phyloP scores from a whole-genome alignment of 2,329 filamentous ascomycete genomes.

The Penicillium olsonii region DNA sequence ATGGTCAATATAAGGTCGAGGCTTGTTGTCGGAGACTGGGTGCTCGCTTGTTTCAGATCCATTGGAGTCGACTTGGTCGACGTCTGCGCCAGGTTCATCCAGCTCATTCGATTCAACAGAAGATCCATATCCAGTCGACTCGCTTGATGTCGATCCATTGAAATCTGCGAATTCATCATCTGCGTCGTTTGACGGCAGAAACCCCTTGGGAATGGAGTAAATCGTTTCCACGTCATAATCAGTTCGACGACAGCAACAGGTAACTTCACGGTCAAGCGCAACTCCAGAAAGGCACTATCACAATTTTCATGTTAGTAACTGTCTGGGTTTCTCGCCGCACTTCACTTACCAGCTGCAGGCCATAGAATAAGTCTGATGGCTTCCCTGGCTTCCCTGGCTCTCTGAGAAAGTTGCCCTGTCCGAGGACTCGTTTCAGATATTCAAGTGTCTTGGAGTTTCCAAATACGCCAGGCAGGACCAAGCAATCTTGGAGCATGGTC shows the following conservation, averaged over 20 bases:
- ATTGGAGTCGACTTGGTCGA: too few relatives aligned
- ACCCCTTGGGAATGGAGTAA: constrained; percentile 11
- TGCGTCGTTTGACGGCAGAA: neutral
- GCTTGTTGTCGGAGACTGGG: neutral
- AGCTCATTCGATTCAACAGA: neutral
- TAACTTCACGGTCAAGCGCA: constrained; percentile 30
- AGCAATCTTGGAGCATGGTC: constrained; percentile 35
- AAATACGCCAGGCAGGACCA: too few relatives aligned
- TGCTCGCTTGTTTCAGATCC: neutral
- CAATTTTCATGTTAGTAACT: constrained; percentile 16
- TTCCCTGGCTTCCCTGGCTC: constrained; percentile 18
- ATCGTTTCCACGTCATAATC: constrained; percentile 36
- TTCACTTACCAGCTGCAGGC: constrained; percentile 33
- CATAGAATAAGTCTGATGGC: constrained; percentile 28
- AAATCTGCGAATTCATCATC: neutral
- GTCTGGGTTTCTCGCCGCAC: neutral
- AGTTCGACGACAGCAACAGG: constrained; percentile 26
- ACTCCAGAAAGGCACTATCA: constrained; percentile 35
- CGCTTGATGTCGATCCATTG: neutral
- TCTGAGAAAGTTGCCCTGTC: constrained; percentile 24
- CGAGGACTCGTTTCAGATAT: constrained; percentile 22
- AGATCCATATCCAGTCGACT: neutral
- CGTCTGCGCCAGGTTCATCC: neutral
- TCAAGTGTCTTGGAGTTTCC: constrained; percentile 29
- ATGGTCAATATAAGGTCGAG: constrained; percentile 14